Conservation (phyloP, 768 basidiomycete species). For the Mycena metata region DNA sequence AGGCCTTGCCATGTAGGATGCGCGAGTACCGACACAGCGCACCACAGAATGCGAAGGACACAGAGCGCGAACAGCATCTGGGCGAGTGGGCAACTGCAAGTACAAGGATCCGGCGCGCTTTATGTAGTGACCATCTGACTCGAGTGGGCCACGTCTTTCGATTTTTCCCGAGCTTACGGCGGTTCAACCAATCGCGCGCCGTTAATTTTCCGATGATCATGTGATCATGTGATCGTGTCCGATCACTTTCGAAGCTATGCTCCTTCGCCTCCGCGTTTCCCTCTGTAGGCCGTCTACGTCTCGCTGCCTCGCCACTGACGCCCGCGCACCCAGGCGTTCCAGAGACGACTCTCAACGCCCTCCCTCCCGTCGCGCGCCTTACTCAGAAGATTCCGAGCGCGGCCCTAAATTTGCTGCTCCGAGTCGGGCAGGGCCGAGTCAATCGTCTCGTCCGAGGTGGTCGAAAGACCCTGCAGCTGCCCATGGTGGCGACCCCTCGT, state of each 20-base stretch:
- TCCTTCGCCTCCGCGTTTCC: conserved; percentile 1
- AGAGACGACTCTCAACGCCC: neutral
- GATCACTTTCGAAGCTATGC: neutral
- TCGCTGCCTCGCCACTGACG: conserved; percentile 23
- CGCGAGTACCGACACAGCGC: conserved; percentile 42
- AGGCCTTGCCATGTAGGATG: conserved; percentile 61
- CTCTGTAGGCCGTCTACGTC: conserved; percentile 20
- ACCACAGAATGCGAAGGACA: conserved; percentile 41
- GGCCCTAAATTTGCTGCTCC: neutral
- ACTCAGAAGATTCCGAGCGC: neutral
- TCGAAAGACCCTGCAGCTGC: conserved; percentile 15
- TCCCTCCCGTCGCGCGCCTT: neutral
- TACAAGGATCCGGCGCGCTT: neutral
- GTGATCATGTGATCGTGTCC: conserved; percentile 26
- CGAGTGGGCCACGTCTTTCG: conserved; percentile 13
- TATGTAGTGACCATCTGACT: conserved; percentile 23
- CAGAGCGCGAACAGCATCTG: conserved; percentile 36
- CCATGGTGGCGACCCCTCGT: neutral
- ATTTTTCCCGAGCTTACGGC: conserved; percentile 28
- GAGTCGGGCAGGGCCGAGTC: neutral
- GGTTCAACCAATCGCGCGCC: neutral
- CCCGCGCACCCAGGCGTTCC: conserved; percentile 5
- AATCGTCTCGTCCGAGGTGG: conserved; percentile 25
- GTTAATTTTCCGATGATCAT: neutral
- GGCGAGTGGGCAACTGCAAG: neutral